These are phyloP conservation scores for Lichtheimia hyalospora DNA, from an alignment of 371 early-diverging fungal species.

Conservation along the genomic window DNA sequence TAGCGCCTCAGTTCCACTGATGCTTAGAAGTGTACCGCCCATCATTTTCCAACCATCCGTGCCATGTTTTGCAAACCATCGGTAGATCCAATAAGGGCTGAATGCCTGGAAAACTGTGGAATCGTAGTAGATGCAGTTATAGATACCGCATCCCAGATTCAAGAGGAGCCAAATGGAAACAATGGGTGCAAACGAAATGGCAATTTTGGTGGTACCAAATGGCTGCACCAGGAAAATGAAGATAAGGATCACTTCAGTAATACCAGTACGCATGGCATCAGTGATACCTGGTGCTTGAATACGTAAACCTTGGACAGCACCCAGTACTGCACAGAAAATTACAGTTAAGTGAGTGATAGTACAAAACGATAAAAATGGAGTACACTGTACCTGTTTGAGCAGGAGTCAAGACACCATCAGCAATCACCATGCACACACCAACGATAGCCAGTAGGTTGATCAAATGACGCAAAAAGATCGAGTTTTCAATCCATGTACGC, in stretches of 20 bases:
- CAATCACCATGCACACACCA: slow-evolving; percentile 33
- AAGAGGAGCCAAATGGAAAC: slow-evolving; percentile 34
- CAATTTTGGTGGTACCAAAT: slow-evolving; percentile 47
- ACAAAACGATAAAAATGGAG: too few relatives aligned
- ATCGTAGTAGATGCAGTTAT: slow-evolving; percentile 37
- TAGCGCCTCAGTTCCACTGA: slow-evolving; percentile 56
- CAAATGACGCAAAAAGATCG: slow-evolving; percentile 16
- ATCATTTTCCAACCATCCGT: slow-evolving; percentile 29
- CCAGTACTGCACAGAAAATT: slow-evolving; percentile 6
- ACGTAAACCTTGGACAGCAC: slow-evolving; percentile 25
- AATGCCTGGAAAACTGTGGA: slow-evolving; percentile 25
- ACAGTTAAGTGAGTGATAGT: not conserved
- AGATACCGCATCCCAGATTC: slow-evolving; percentile 43
- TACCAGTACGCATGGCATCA: slow-evolving; percentile 17
- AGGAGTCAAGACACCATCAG: slow-evolving; percentile 46
- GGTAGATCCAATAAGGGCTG: slow-evolving; percentile 28
- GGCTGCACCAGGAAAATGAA: slow-evolving; percentile 47
- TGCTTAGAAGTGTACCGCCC: slow-evolving; percentile 37
- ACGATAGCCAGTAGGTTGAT: slow-evolving; percentile 20
- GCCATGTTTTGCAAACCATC: slow-evolving; percentile 25
- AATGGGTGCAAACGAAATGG: slow-evolving; percentile 47
- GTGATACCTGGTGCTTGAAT: slow-evolving; percentile 16
- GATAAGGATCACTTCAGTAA: slow-evolving; percentile 34
- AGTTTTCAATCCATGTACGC: slow-evolving; percentile 18
- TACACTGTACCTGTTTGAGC: slow-evolving; percentile 29